Percentiles rank a stretch among this genome's conserved stretches.
These are phyloP conservation scores for Bathelium albidoporum DNA, from an alignment of 495 filamentous ascomycete genomes.

Conservation along the genomic window DNA sequence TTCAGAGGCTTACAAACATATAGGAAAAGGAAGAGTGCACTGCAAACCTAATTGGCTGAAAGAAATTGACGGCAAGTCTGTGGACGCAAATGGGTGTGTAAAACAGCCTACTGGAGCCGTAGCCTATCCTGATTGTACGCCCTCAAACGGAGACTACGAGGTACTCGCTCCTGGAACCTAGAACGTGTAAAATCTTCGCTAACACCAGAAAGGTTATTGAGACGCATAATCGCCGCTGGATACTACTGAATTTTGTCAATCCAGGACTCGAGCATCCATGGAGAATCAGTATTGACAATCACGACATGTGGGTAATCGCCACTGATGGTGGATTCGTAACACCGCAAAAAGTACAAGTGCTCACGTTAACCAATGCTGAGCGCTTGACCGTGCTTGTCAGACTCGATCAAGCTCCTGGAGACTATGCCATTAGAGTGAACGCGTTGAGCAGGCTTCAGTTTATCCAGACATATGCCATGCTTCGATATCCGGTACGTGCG, in stretches of 20 bases:
- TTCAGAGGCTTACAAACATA: background rate
- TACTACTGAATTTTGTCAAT: background rate
- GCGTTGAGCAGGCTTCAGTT: background rate
- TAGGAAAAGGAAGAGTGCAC: conserved; percentile 2
- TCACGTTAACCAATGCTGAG: conserved; percentile 2
- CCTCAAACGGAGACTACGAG: background rate
- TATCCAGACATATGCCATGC: background rate
- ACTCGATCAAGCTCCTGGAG: background rate
- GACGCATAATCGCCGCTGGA: background rate
- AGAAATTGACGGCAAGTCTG: background rate
- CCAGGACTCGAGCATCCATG: conserved; percentile 2
- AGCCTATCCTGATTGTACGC: background rate
- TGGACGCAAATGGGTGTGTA: background rate
- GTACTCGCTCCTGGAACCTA: background rate
- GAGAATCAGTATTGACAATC: conserved; percentile 3
- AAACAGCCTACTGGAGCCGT: background rate
- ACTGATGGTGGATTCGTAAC: background rate
- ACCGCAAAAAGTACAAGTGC: background rate
- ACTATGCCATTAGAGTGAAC: background rate
- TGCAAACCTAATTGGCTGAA: background rate
- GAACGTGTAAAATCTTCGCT: background rate
- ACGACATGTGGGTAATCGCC: background rate
- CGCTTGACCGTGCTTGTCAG: background rate
- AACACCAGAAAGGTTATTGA: background rate
- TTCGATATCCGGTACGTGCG: background rate